phyloP scores from a whole-genome alignment of 192 early-diverging fungal species.

The Allomyces macrogynus region DNA sequence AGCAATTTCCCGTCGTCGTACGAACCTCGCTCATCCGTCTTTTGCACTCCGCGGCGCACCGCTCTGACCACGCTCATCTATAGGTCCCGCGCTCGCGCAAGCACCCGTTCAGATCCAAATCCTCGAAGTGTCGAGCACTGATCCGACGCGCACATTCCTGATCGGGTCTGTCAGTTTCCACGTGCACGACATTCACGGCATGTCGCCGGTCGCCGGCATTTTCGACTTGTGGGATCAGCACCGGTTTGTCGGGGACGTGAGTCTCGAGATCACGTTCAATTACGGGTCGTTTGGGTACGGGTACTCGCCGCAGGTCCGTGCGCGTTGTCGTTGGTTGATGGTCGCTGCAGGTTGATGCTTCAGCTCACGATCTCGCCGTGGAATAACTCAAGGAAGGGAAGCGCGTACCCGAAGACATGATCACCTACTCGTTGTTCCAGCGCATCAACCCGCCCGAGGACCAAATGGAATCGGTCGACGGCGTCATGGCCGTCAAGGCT shows the following conservation, averaged over 20 bases:
- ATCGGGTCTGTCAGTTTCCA: conserved; percentile 21
- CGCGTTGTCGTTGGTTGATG: neutral
- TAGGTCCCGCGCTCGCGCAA: conserved; percentile 13
- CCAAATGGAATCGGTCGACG: conserved; percentile 9
- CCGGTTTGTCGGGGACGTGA: conserved; percentile 15
- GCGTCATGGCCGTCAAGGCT: conserved; percentile 17
- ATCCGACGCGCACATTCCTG: neutral
- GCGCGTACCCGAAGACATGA: conserved; percentile 10
- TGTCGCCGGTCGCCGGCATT: conserved; percentile 12
- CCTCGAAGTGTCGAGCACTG: conserved; percentile 4
- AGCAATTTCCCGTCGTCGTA: conserved; percentile 19
- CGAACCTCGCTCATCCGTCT: too few species aligned
- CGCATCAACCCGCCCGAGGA: conserved; percentile 15
- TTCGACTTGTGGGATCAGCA: conserved; percentile 19
- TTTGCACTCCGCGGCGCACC: too few species aligned
- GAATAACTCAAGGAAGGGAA: conserved; percentile 14
- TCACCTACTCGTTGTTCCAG: conserved; percentile 21
- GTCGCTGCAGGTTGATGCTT: neutral
- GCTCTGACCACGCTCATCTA: too few species aligned
- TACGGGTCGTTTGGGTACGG: conserved; percentile 30
- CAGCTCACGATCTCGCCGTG: too few species aligned
- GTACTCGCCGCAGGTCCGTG: conserved; percentile 13
- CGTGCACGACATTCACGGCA: conserved; percentile 21
- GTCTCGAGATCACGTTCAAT: conserved; percentile 23
- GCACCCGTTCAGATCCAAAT: conserved; percentile 21